These are phyloP conservation scores for Yarrowia keelungensis DNA, from an alignment of 805 yeast species.

Conservation along the genomic window DNA sequence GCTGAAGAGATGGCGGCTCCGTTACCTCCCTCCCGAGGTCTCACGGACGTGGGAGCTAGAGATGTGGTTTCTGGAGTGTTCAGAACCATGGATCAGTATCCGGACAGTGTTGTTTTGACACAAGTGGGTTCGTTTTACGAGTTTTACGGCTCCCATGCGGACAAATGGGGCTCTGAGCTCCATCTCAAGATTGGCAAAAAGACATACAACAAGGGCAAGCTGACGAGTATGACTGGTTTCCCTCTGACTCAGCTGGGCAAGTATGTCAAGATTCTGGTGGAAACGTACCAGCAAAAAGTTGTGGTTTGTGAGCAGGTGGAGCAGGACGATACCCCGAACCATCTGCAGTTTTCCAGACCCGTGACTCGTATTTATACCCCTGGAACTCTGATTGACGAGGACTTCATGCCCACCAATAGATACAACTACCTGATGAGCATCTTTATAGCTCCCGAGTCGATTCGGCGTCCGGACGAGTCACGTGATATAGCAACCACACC, in stretches of 20 bases:
- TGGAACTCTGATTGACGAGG: constrained; percentile 90
- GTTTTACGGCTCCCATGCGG: constrained; percentile 88
- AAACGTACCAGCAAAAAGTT: constrained; percentile 71
- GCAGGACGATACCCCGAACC: constrained; percentile 38
- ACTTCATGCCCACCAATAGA: constrained; percentile 72
- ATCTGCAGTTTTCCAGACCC: constrained; percentile 54
- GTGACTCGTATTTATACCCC: constrained; percentile 86
- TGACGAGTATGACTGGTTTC: constrained; percentile 87
- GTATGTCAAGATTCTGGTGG: constrained; percentile 75
- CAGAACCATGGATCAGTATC: constrained; percentile 45
- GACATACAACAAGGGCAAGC: constrained; percentile 44
- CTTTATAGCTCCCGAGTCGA: constrained; percentile 44
- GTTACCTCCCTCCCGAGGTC: constrained; percentile 7
- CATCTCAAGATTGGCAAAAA: constrained; percentile 69
- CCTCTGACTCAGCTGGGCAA: constrained; percentile 75
- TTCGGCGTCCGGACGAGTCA: constrained; percentile 20
- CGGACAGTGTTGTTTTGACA: constrained; percentile 66
- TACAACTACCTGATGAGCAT: constrained; percentile 76
- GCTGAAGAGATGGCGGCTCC: neutral
- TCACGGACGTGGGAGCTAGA: neutral
- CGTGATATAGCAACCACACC: constrained; percentile 51
- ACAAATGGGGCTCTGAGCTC: constrained; percentile 68
- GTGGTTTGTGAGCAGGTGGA: constrained; percentile 75
- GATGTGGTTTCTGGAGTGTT: constrained; percentile 34
- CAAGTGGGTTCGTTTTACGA: constrained; percentile 66